Base-by-base conservation (phyloP, 2,329 filamentous ascomycete genomes). In the Exophiala alcalophila region DNA sequence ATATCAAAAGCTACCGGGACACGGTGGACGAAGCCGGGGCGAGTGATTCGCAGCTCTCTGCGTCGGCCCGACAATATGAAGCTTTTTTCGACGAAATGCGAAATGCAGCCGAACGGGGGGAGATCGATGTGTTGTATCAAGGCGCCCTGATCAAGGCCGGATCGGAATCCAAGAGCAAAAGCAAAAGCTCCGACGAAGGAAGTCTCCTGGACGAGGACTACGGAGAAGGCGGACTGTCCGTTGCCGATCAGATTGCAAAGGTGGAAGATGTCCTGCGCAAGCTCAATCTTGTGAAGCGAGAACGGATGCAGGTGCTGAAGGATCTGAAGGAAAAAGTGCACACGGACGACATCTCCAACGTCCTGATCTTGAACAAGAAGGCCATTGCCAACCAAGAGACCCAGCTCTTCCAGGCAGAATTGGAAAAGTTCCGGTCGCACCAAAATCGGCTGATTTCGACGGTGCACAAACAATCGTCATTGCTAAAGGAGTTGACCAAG, bases 341-440 rank as follows among this genome's bases (percentile, higher is more conserved):
- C 50, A 88, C 85, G 54, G 94, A 98, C 60, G 94, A 98, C 59
- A 98, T 98, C 52, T 96, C 90, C 4, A 92, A 95, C 60, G 90
- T 97, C 9, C 74, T 98, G 47, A 98, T 98, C 42, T 71, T 98
- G 46, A 98, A 98, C 73, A 97, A 97, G 64, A 98, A 97, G 67
- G 84, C 88, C 2, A 91, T 97, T 59, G 78, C 88, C 14, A 94
- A 88, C 59, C 91, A 92, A 58, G 92, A 98, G 64, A 83, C 76
- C 9, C 88, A 95, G 59, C 76, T 98, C 2, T 98, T 98, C 68
- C 86, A 96, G 62, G 82, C 88, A 11, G 92, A 98, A 65, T 74
- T 98, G n/a, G 91, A 97, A 66, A 98, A 98, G 64, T 98, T 96
- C 67, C 76, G 89, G 28, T 85, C 89, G 19, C 87, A 96, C 58